A percentile compares a stretch with the other conserved stretches of the same genome.
Evolutionary conservation across 352 stramenopile genomes (phyloP).

Genomic region (Pythium sp.): DNA sequence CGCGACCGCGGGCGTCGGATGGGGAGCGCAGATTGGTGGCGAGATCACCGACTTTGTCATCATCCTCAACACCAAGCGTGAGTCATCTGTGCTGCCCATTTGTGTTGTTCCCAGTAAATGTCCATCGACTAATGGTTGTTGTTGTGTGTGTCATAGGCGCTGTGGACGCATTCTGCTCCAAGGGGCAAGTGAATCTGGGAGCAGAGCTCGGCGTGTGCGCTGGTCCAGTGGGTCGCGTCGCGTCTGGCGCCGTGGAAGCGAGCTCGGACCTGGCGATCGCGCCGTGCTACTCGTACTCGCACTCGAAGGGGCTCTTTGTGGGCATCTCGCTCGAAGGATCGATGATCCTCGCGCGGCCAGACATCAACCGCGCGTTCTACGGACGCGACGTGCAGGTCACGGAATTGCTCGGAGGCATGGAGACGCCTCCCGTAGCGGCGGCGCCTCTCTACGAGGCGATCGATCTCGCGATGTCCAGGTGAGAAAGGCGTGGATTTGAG

Average conservation of each 20-base stretch:
- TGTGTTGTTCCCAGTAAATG: neutral
- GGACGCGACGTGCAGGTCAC: slow-evolving; percentile 61
- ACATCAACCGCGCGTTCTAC: slow-evolving; percentile 94
- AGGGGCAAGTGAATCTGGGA: slow-evolving; percentile 88
- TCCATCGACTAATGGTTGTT: neutral
- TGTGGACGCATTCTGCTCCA: slow-evolving; percentile 84
- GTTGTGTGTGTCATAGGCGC: slow-evolving; percentile 22
- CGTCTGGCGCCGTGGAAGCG: slow-evolving; percentile 66
- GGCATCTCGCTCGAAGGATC: slow-evolving; percentile 90
- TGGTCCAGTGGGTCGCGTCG: slow-evolving; percentile 88
- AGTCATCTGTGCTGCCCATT: neutral
- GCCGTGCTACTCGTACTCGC: slow-evolving; percentile 91
- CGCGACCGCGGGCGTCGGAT: slow-evolving; percentile 86
- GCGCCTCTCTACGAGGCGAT: slow-evolving; percentile 86
- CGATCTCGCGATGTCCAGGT: slow-evolving; percentile 61
- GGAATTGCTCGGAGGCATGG: slow-evolving; percentile 73
- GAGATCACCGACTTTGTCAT: slow-evolving; percentile 94
- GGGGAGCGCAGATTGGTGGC: slow-evolving; percentile 89
- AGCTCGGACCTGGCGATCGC: slow-evolving; percentile 78
- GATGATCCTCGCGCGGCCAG: slow-evolving; percentile 81
- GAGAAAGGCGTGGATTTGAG: neutral
- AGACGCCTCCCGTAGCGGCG: slow-evolving; percentile 79
- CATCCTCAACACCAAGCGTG: slow-evolving; percentile 89
- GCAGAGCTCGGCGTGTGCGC: slow-evolving; percentile 87
- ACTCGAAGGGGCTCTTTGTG: slow-evolving; percentile 88